Evolutionary conservation across 129 eudicot species (phyloP), one percentile per base, ranked within the genome.

Genomic region (Flaveria robusta): DNA sequence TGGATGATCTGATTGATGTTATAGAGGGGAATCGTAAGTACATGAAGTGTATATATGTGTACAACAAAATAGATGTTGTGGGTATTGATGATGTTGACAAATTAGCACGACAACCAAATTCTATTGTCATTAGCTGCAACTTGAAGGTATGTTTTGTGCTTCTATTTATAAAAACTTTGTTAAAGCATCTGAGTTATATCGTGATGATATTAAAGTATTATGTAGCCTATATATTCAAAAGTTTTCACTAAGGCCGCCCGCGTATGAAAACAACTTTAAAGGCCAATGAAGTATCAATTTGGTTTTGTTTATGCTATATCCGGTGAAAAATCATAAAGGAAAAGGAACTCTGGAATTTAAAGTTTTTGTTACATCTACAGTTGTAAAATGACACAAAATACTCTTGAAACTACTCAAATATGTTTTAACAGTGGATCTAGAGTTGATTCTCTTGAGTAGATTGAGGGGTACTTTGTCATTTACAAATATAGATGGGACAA

Each of bases 61-160:
- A 95, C 89, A 95, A 95, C 95, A 95, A 95, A 84, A 95, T 95
- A 77, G 99, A 95, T 85, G 99, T 95, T 80, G 83, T 91, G 68
- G 99, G 99, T 86, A 95, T 91, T 54, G 99, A 95, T 86, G 99
- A 95, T 74, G 99, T 95, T 74, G 99, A 95, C 88, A 87, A 87
- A 69, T 81, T 95, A 82, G 85, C 99, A 24, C 85, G 99, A 10
- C 97, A 89, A 78, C 97, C 97, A 0, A 95, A 95, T 78, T 95
- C 99, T 20, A 86, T 95, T 19, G 99, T 95, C 82, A 95, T 95
- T 77, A 95, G 99, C 67, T 92, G 97, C 88, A 95, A 91, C 85
- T 68, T 95, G 72, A 91, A 80, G 97, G 98, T 86, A 86, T 19
- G 23, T 66, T 75, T 54, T 54, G 29, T 64, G 23, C 75, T 75